A percentile compares a stretch with the other conserved stretches of the same genome.
Evolutionary conservation across 371 early-diverging fungal species (phyloP).

Genomic region (Mucor saturninus): DNA sequence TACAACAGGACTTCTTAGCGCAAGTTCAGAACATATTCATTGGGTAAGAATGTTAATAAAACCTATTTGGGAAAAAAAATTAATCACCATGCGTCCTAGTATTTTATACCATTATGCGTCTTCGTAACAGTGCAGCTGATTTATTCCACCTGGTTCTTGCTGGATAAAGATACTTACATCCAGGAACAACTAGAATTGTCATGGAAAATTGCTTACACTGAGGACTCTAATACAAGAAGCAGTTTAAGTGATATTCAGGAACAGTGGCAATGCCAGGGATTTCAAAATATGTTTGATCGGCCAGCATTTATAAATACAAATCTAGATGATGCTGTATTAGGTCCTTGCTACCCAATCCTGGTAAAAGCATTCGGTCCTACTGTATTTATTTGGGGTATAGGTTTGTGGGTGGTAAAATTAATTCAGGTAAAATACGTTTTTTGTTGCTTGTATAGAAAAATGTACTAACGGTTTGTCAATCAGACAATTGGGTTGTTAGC

Average conservation of each 20-base stretch:
- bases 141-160: slow-evolving; percentile 9
- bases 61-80: slow-evolving; percentile 1
- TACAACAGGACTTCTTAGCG: slow-evolving; percentile 1
- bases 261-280: slow-evolving; percentile 21
- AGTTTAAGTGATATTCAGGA: slow-evolving; percentile 9
- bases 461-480: background rate
- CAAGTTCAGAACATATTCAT: slow-evolving; percentile 4
- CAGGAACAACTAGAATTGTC: slow-evolving; percentile 11
- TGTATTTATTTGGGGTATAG: slow-evolving; percentile 15
- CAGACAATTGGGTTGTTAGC: slow-evolving; percentile 14
- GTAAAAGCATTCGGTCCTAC: slow-evolving; percentile 8
- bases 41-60: slow-evolving; percentile 11
- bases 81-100: background rate
- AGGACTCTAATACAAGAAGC: background rate
- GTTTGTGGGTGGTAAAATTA: slow-evolving; percentile 14
- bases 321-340: background rate
- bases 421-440: slow-evolving; percentile 9
- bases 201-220: slow-evolving; percentile 9
- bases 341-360: slow-evolving; percentile 14
- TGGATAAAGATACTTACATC: slow-evolving; percentile 13
- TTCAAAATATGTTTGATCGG: background rate
- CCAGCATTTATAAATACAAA: background rate
- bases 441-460: background rate
- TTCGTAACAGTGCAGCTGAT: slow-evolving; percentile 8
- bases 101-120: slow-evolving; percentile 11